phyloP scores from a whole-genome alignment of 345 rosid species.

The Raphanus sativus region DNA sequence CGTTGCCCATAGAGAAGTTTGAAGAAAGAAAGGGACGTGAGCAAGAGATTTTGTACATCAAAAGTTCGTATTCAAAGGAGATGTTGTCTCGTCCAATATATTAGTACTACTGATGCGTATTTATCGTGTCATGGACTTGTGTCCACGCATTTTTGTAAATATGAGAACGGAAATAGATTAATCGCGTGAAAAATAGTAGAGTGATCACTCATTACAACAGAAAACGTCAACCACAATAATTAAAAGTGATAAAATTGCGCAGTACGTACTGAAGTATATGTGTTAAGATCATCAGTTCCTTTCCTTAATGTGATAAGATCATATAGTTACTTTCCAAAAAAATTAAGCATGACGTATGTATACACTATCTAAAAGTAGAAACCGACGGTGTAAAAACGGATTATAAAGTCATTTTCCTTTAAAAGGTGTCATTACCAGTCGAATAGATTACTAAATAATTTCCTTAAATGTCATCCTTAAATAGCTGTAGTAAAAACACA shows the following conservation, averaged over 20 bases:
- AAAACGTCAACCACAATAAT: not conserved
- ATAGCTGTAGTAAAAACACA: too few species aligned
- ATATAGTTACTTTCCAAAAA: too few species aligned
- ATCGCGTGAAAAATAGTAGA: not conserved
- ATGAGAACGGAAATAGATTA: not conserved
- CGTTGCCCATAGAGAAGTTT: conserved; percentile 5
- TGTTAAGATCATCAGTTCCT: not conserved
- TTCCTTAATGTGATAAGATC: not conserved
- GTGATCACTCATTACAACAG: not conserved
- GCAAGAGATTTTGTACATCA: conserved; percentile 22
- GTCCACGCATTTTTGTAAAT: not conserved
- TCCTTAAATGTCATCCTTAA: too few species aligned
- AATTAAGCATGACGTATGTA: too few species aligned
- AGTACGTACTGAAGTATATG: not conserved
- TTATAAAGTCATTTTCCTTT: too few species aligned
- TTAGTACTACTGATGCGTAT: conserved; percentile 4
- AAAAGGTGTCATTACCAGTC: too few species aligned
- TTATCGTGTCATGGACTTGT: not conserved
- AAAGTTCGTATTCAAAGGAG: conserved; percentile 3
- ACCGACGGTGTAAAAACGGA: too few species aligned
- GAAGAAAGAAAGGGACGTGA: conserved; percentile 31
- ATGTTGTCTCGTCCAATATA: conserved; percentile 15
- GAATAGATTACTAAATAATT: too few species aligned
- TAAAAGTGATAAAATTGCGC: not conserved
- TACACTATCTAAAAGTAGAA: too few species aligned